These are phyloP conservation scores for Vaccinium darrowii DNA, from an alignment of 148 eudicot species.

Conservation along the genomic window DNA sequence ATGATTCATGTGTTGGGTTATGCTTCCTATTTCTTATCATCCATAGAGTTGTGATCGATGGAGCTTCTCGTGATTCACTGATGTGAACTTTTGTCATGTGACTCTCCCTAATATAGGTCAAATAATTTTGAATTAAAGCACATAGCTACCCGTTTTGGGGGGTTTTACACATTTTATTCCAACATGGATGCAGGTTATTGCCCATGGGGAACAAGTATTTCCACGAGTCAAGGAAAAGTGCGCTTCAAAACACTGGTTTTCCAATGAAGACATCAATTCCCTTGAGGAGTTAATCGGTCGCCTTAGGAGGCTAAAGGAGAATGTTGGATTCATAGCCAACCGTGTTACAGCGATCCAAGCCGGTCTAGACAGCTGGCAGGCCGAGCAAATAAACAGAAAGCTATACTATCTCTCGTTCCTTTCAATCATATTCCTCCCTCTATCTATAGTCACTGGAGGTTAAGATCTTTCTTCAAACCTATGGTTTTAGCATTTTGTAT, in stretches of 20 bases:
- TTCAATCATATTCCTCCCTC: conserved; percentile 87
- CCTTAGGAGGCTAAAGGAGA: conserved; percentile 88
- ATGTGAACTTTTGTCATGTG: neutral
- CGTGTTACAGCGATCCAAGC: conserved; percentile 93
- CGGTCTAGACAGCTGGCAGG: conserved; percentile 95
- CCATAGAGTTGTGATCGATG: neutral
- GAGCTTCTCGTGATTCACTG: neutral
- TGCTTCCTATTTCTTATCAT: neutral
- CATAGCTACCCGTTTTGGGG: neutral
- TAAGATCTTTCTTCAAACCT: neutral
- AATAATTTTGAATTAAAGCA: neutral
- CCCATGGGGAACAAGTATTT: conserved; percentile 97
- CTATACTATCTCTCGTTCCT: conserved; percentile 89
- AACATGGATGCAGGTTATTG: conserved; percentile 55
- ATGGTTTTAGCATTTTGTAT: neutral
- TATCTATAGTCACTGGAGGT: conserved; percentile 96
- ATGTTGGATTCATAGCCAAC: conserved; percentile 87
- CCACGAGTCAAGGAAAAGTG: conserved; percentile 88
- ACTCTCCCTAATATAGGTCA: neutral
- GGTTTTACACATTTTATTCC: neutral
- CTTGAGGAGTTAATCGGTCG: conserved; percentile 84
- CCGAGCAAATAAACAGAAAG: conserved; percentile 88
- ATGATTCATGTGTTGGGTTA: neutral
- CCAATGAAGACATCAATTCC: conserved; percentile 55
- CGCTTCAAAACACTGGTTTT: conserved; percentile 73